Percentiles rank a stretch among this genome's conserved stretches.
Evolutionary conservation across 805 yeast species (phyloP).

Genomic region (Ogataea thermomethanolica): DNA sequence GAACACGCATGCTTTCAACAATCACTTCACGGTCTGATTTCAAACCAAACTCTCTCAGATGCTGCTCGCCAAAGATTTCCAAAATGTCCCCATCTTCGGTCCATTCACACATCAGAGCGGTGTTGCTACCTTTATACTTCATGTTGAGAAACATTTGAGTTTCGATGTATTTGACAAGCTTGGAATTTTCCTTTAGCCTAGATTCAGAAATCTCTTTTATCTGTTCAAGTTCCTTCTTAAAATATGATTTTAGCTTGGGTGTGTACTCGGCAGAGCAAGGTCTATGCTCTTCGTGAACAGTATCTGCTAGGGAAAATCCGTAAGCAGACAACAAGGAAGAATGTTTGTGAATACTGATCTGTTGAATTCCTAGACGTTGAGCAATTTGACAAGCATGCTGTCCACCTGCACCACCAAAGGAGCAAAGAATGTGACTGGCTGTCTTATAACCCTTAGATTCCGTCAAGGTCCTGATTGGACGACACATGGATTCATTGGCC

Average conservation of each 20-base stretch:
- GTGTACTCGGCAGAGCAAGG: slow-evolving; percentile 52
- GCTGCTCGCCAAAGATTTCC: slow-evolving; percentile 48
- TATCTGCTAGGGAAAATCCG: slow-evolving; percentile 71
- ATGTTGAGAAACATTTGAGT: slow-evolving; percentile 68
- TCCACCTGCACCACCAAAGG: slow-evolving; percentile 94
- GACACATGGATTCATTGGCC: slow-evolving; percentile 85
- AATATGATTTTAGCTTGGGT: slow-evolving; percentile 24
- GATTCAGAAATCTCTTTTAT: slow-evolving; percentile 1
- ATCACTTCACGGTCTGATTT: slow-evolving; percentile 44
- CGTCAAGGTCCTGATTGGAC: slow-evolving; percentile 78
- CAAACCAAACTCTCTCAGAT: slow-evolving; percentile 73
- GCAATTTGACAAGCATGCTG: slow-evolving; percentile 83
- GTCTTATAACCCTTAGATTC: slow-evolving; percentile 76
- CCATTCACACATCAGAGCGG: slow-evolving; percentile 63
- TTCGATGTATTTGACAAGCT: slow-evolving; percentile 38
- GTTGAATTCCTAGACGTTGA: slow-evolving; percentile 57
- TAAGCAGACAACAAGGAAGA: slow-evolving; percentile 65
- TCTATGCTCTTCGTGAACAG: slow-evolving; percentile 69
- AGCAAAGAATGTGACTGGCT: slow-evolving; percentile 62
- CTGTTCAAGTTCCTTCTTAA: slow-evolving; percentile 43
- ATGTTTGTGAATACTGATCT: slow-evolving; percentile 70
- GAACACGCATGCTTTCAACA: slow-evolving; percentile 71
- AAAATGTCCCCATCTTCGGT: slow-evolving; percentile 30
- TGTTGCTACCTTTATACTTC: slow-evolving; percentile 83
- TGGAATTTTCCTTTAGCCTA: slow-evolving; percentile 32